Evolutionary conservation across 2,329 filamentous ascomycete species (phyloP), one percentile per base, ranked within the genome.

Genomic region (Pseudocercospora ulei): DNA sequence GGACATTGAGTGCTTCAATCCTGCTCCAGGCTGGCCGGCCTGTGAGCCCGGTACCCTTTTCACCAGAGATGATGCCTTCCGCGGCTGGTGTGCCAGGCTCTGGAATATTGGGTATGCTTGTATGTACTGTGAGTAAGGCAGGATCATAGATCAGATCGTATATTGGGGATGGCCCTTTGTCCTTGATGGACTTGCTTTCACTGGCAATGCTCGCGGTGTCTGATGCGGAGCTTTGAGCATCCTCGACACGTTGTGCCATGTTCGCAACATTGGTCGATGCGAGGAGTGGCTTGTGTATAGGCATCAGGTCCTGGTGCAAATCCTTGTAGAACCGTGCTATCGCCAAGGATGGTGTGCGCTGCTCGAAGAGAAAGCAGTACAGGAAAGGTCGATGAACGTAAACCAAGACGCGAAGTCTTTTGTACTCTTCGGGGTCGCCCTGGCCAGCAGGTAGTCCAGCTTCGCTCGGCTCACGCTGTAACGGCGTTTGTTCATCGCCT

Each of bases 321-420:
- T 68, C 62, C 34, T 59, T 61, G 54, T 69, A 70, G 54, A 70
- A 69, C 7, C 56, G 54, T 2, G 61, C 50, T 5, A 66, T 58
- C 22, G 52, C 56, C 11, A 72, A 56, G 1, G 75, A 72, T 38
- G 73, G 68, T 4, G 79, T 78, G 30, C 68, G 67, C 26, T 71
- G 64, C 31, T 71, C 63, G 58, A 88, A 88, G 3, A 90, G 65
- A 44, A 90, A 79, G 1, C 78, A 73, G 57, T 82, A 87, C 31
- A 88, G 72, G 60, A 88, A 88, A 0, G 83, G 83, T 14, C 71
- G 73, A 57, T 78, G 66, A 29, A 79, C 72, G 55, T 86, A 87
- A 34, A 86, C 72, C 4, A 86, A 71, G 1, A 83, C 78, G 1
- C 78, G 73, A 26, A 86, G 59, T 14, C 67, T 52, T 6, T 51